Percentiles rank a stretch among this genome's conserved stretches.
phyloP scores from a whole-genome alignment of 352 stramenopile genomes.

The Globisporangium mamillatum region DNA sequence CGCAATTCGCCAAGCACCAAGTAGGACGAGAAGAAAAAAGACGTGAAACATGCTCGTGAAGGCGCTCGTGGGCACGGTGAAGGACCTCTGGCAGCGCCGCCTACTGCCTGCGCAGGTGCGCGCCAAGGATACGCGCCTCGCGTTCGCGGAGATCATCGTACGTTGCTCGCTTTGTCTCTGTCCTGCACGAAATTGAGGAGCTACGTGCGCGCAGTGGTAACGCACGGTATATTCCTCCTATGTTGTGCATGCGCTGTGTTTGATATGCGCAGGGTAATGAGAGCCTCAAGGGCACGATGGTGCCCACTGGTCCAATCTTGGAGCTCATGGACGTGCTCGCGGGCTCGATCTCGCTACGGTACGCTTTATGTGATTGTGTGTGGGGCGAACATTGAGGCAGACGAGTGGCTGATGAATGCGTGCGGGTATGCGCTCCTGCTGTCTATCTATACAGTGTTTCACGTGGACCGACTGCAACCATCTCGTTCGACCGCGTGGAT shows the following conservation, averaged over 20 bases:
- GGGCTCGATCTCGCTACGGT: constrained; percentile 36
- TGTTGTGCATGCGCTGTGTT: neutral
- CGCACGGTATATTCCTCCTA: neutral
- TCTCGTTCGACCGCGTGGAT: constrained; percentile 60
- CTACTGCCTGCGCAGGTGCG: constrained; percentile 43
- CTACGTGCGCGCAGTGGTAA: neutral
- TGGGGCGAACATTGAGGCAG: neutral
- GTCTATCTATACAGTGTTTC: constrained; percentile 20
- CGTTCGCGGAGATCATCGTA: constrained; percentile 64
- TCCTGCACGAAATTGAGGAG: neutral
- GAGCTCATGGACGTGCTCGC: constrained; percentile 57
- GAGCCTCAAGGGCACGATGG: constrained; percentile 39
- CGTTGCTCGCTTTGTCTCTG: neutral
- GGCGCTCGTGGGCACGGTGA: constrained; percentile 36
- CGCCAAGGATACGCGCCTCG: constrained; percentile 46
- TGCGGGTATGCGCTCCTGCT: neutral
- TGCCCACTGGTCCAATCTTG: constrained; percentile 49
- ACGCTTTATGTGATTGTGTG: neutral
- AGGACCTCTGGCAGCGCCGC: constrained; percentile 43
- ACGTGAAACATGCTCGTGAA: constrained; percentile 32
- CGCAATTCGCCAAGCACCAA: neutral
- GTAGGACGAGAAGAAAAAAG: neutral
- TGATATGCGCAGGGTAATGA: constrained; percentile 35
- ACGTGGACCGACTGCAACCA: constrained; percentile 36
- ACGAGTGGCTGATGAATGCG: neutral